Conservation (phyloP, 2,329 filamentous ascomycete species). For the Gliomastix tumulicola region DNA sequence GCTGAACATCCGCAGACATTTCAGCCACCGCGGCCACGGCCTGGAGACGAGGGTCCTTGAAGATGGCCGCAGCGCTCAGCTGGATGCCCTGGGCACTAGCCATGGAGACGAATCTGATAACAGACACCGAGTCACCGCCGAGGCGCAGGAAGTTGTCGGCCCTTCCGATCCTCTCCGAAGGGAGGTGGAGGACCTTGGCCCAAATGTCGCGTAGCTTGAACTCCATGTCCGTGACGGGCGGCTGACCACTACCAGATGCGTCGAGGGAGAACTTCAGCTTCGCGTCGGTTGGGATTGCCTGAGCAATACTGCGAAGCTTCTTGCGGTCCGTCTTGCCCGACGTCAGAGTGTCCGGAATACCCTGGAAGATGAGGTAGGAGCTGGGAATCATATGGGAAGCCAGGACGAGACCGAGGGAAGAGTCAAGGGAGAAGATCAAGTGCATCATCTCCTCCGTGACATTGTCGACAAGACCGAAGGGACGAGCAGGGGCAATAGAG, state of each 20-base stretch:
- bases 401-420: too few relatives aligned
- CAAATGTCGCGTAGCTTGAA: constrained; percentile 22
- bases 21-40: constrained; percentile 29
- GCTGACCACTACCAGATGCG: too few relatives aligned
- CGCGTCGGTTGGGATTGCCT: too few relatives aligned
- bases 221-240: constrained; percentile 23
- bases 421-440: too few relatives aligned
- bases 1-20: too few relatives aligned
- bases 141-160: constrained; percentile 32
- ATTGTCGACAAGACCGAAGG: constrained; percentile 45
- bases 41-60: constrained; percentile 29
- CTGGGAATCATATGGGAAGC: too few relatives aligned
- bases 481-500: constrained; percentile 41
- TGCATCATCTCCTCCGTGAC: too few relatives aligned
- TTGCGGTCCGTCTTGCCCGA: too few relatives aligned
- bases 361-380: too few relatives aligned
- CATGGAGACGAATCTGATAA: constrained; percentile 34
- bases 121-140: constrained; percentile 36
- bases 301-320: too few relatives aligned
- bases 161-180: constrained; percentile 15
- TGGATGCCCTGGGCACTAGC: constrained; percentile 23
- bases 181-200: constrained; percentile 20
- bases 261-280: too few relatives aligned
- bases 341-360: too few relatives aligned
- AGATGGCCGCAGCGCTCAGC: constrained; percentile 31